phyloP scores from a whole-genome alignment of 179 eudicot genomes.

The Gypsophila paniculata region DNA sequence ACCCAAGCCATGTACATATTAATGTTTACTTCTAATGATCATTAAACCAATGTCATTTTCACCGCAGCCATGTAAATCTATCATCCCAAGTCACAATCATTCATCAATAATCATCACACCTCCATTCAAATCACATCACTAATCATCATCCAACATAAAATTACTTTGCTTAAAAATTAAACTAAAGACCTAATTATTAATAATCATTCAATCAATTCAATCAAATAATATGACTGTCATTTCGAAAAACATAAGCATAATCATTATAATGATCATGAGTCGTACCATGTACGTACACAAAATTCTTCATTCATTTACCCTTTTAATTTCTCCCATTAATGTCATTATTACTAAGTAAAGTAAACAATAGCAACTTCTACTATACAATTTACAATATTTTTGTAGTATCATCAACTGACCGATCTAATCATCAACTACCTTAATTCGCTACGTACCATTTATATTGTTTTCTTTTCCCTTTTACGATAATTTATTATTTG shows the following conservation, averaged over 20 bases:
- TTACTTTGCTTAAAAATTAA: too few species aligned
- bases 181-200: neutral
- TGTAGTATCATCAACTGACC: conserved; percentile 14
- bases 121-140: neutral
- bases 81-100: conserved; percentile 18
- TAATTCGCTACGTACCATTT: conserved; percentile 22
- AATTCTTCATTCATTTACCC: neutral
- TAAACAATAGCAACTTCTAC: conserved; percentile 18
- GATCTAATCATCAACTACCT: conserved; percentile 27
- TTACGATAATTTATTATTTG: conserved; percentile 3
- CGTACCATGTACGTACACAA: neutral
- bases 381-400: conserved; percentile 28
- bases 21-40: neutral
- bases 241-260: too few species aligned
- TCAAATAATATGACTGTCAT: neutral
- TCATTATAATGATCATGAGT: conserved; percentile 6
- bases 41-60: neutral
- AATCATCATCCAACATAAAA: neutral
- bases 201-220: conserved; percentile 5
- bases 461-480: neutral
- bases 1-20: neutral
- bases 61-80: neutral
- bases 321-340: conserved; percentile 8
- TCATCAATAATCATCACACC: conserved; percentile 2
- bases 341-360: conserved; percentile 5